Evolutionary conservation across 768 basidiomycete species (phyloP), one percentile per base, ranked within the genome.

Genomic region (Asterophora lycoperdoides): DNA sequence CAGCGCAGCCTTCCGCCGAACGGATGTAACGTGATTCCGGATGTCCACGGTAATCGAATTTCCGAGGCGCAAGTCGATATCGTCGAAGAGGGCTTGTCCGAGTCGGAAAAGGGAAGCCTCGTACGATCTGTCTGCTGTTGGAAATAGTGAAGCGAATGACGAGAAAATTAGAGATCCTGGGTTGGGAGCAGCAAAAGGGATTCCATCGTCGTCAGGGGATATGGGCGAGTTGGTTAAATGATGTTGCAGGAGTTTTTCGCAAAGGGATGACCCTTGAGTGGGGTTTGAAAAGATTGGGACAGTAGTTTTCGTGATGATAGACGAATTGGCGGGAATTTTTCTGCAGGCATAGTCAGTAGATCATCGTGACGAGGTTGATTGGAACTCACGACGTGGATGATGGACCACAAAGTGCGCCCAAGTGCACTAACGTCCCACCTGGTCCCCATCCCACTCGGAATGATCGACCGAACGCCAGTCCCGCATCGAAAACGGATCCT

Each of bases 391-490:
- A 55, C 41, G 71, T 67, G 44, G 73, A 69, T 4, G 60, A 68
- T 19, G 84, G 83, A 6, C 73, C 69, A 67, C 88, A 85, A 53
- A 95, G 68, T 41, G 73, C 73, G n/a, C 91, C 93, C 9, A 86
- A 64, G 64, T 91, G 86, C 9, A 84, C 83, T 6, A 97, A 61
- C 33, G 72, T 74, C 0, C 92, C 92, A 32, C 79, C 77, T 1
- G 89, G 85, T 15, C 94, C 91, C 92, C 93, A 98, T 4, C 90
- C 84, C 2, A 87, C 90, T 48, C 93, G 78, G 65, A 93, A 96
- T 10, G 89, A 90, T 14, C 92, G 79, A 10, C 93, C 93, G 48
- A 93, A 70, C 1, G 87, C 78, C 30, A 97, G 71, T 0, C 93
- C 94, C 13, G 90, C 88, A 65, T 99, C 95, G 9, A 81, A 71